Conservation (phyloP, 192 early-diverging fungal species). For the Coemansia sp. region DNA sequence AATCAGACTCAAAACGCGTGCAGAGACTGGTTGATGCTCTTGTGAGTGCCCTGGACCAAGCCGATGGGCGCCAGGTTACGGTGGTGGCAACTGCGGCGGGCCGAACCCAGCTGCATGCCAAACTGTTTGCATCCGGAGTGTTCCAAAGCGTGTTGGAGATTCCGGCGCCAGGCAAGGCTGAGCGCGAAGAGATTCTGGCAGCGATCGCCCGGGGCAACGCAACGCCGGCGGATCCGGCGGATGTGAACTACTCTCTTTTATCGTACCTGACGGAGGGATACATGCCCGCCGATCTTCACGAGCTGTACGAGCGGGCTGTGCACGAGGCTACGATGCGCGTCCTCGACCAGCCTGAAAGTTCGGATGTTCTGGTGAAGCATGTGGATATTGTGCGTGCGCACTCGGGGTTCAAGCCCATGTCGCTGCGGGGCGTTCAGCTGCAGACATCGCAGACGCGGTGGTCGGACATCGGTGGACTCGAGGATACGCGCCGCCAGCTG, state of each 20-base stretch:
- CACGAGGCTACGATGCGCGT: conserved; percentile 75
- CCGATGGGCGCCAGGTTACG: conserved; percentile 8
- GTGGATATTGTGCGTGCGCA: conserved; percentile 73
- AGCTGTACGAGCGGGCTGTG: conserved; percentile 73
- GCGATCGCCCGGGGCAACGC: conserved; percentile 61
- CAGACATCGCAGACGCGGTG: conserved; percentile 74
- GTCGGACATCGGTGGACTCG: conserved; percentile 87
- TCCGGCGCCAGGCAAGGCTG: conserved; percentile 25
- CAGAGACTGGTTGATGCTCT: conserved; percentile 24
- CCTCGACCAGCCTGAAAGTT: conserved; percentile 38
- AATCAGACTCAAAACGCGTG: conserved; percentile 19
- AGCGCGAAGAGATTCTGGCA: conserved; percentile 65
- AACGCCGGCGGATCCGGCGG: conserved; percentile 48
- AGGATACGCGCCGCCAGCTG: conserved; percentile 74
- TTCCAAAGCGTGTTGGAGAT: conserved; percentile 27
- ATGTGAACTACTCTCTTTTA: conserved; percentile 69
- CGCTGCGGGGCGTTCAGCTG: conserved; percentile 74
- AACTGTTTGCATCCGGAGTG: conserved; percentile 19
- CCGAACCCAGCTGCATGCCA: conserved; percentile 26
- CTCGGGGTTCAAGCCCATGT: conserved; percentile 74
- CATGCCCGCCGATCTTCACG: conserved; percentile 74
- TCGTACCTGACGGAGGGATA: conserved; percentile 86
- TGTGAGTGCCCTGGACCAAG: background rate
- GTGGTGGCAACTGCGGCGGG: conserved; percentile 44
- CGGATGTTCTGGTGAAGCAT: conserved; percentile 49